phyloP scores from a whole-genome alignment of 1,284 basidiomycete species.

The Ustilago loliicola region DNA sequence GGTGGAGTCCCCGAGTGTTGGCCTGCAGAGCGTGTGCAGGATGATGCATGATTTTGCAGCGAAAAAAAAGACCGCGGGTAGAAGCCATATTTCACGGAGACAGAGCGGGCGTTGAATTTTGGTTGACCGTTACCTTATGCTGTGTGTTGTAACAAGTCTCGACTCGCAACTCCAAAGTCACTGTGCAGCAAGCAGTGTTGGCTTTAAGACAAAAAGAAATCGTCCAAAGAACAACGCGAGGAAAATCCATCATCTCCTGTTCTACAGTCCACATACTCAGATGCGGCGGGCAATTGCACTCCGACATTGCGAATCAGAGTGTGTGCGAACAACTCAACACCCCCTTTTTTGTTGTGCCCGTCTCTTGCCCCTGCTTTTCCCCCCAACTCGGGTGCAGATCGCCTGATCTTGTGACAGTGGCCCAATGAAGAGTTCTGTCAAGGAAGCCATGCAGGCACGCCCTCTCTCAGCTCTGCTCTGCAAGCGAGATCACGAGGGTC shows the following conservation, averaged over 20 bases:
- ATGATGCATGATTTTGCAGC: neutral
- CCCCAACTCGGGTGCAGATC: neutral
- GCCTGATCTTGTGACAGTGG: slow-evolving; percentile 23
- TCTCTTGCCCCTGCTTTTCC: neutral
- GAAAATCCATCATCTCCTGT: too few relatives aligned
- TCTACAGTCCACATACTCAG: neutral
- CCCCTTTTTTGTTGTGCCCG: neutral
- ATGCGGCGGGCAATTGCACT: too few relatives aligned
- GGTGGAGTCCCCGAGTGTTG: neutral
- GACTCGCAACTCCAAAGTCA: too few relatives aligned
- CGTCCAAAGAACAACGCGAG: neutral
- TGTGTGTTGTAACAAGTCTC: too few relatives aligned
- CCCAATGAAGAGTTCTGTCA: too few relatives aligned
- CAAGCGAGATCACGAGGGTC: too few relatives aligned
- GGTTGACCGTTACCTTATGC: neutral
- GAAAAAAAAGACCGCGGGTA: neutral
- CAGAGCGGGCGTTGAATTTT: neutral
- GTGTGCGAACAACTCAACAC: neutral
- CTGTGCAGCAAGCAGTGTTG: neutral
- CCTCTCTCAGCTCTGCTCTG: too few relatives aligned
- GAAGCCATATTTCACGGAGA: neutral
- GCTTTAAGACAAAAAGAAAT: slow-evolving; percentile 2
- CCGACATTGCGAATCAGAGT: too few relatives aligned
- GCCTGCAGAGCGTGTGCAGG: neutral
- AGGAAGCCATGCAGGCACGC: neutral